These are phyloP conservation scores for Ophiostoma ips DNA, from an alignment of 2,329 filamentous ascomycete genomes.

Conservation along the genomic window DNA sequence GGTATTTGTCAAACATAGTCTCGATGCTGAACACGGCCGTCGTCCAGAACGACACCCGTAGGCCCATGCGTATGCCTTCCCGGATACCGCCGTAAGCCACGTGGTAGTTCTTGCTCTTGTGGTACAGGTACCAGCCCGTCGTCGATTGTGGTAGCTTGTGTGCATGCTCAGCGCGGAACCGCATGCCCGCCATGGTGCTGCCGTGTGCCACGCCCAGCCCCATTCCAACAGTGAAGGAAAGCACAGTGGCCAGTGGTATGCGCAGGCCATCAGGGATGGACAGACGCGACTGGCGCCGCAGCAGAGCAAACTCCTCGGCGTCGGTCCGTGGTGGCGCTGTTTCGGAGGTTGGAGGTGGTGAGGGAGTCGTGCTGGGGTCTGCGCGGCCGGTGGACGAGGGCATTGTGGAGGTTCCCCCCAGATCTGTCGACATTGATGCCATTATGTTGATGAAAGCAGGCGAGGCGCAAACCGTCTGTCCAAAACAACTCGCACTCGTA, in stretches of 20 bases:
- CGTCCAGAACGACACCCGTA: constrained; percentile 57
- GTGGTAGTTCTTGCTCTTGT: constrained; percentile 94
- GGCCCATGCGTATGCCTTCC: constrained; percentile 65
- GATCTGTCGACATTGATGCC: neutral
- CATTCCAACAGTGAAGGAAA: constrained; percentile 56
- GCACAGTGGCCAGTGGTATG: constrained; percentile 47
- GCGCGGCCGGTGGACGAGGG: neutral
- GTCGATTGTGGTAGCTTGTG: constrained; percentile 77
- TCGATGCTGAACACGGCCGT: constrained; percentile 69
- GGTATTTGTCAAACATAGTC: constrained; percentile 66
- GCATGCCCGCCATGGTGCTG: constrained; percentile 58
- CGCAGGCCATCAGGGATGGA: constrained; percentile 52
- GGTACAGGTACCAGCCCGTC: constrained; percentile 94
- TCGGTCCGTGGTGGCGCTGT: neutral
- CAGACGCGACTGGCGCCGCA: constrained; percentile 30
- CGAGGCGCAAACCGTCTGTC: neutral
- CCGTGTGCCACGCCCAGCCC: constrained; percentile 59
- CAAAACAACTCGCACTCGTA: neutral
- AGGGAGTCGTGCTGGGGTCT: neutral
- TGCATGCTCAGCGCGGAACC: constrained; percentile 90
- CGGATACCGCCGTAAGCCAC: constrained; percentile 62
- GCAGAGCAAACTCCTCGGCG: constrained; percentile 16
- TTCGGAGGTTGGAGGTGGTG: neutral
- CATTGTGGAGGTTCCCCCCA: neutral
- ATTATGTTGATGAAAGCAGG: neutral